Percentiles rank a stretch among this genome's conserved stretches.
Evolutionary conservation across 2,329 filamentous ascomycete genomes (phyloP).

Genomic region (Ophiostoma sp.): DNA sequence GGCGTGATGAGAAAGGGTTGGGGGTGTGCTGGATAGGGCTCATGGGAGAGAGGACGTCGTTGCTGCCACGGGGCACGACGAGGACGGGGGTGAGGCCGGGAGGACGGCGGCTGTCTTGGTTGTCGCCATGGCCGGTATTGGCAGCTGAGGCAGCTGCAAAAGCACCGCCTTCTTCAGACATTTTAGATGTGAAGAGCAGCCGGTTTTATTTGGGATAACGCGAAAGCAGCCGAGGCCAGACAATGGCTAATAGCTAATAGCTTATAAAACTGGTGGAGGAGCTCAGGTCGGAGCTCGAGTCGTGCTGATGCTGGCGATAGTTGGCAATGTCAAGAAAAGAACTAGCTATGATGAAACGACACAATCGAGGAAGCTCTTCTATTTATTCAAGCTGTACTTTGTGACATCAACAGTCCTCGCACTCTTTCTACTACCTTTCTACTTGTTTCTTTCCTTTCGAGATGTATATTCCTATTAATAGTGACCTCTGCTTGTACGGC

Average conservation of each 20-base stretch:
- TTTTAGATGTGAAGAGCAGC: background rate
- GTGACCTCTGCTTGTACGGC: background rate
- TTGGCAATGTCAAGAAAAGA: background rate
- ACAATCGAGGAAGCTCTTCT: background rate
- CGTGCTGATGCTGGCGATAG: background rate
- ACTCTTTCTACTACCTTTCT: no score
- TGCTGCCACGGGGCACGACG: background rate
- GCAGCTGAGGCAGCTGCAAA: background rate
- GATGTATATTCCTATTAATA: conserved; percentile 8
- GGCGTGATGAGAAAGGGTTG: conserved; percentile 33
- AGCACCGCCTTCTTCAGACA: conserved; percentile 15
- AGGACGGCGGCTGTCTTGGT: conserved; percentile 4
- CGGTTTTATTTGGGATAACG: background rate
- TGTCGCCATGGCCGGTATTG: conserved; percentile 10
- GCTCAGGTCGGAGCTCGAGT: background rate
- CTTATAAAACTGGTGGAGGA: background rate
- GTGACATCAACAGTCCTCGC: background rate
- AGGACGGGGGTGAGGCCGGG: background rate
- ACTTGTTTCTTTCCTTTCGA: background rate
- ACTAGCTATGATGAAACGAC: background rate
- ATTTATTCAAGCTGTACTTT: conserved; percentile 4
- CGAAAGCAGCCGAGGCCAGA: background rate
- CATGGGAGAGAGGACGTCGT: background rate
- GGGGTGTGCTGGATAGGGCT: conserved; percentile 24
- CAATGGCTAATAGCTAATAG: no score